Percentiles rank a stretch among this genome's conserved stretches.
Conservation (phyloP, 176 grass and related monocot genomes). For the Zea luxurians region DNA sequence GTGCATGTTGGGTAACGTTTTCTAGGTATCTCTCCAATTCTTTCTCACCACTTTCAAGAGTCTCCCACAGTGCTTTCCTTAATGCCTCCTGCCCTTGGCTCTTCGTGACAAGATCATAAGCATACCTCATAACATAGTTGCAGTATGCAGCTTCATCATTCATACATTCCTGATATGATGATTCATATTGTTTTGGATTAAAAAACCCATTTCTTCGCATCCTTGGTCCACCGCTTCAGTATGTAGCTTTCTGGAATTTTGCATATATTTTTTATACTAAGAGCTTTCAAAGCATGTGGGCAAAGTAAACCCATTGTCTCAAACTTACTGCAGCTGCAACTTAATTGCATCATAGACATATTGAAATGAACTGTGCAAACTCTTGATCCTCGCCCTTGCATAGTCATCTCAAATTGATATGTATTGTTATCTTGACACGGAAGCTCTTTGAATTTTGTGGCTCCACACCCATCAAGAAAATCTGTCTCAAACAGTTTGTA, state of each 20-base stretch:
- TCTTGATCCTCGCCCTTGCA: conserved; percentile 69
- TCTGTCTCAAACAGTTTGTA: conserved; percentile 81
- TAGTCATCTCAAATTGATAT: conserved; percentile 75
- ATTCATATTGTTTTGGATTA: conserved; percentile 60
- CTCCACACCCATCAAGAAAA: conserved; percentile 79
- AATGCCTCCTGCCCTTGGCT: conserved; percentile 65
- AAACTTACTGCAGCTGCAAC: conserved; percentile 75
- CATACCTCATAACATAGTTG: conserved; percentile 75
- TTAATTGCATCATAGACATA: conserved; percentile 45
- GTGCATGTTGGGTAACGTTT: conserved; percentile 49
- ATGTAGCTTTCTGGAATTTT: conserved; percentile 76
- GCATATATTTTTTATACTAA: conserved; percentile 65
- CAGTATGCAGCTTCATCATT: conserved; percentile 54
- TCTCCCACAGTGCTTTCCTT: conserved; percentile 57
- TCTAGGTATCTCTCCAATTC: conserved; percentile 61
- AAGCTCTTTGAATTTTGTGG: conserved; percentile 68
- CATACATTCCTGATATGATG: conserved; percentile 57
- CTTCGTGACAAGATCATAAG: conserved; percentile 78
- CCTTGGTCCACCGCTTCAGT: conserved; percentile 79
- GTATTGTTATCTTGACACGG: conserved; percentile 46
- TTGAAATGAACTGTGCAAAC: conserved; percentile 60
- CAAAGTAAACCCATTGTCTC: conserved; percentile 86
- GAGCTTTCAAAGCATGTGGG: conserved; percentile 72
- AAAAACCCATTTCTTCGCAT: conserved; percentile 73
- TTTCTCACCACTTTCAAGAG: conserved; percentile 56